A percentile compares a stretch with the other conserved stretches of the same genome.
These are phyloP conservation scores for Tolypocladium cylindrosporum DNA, from an alignment of 2,329 filamentous ascomycete genomes.

Conservation along the genomic window DNA sequence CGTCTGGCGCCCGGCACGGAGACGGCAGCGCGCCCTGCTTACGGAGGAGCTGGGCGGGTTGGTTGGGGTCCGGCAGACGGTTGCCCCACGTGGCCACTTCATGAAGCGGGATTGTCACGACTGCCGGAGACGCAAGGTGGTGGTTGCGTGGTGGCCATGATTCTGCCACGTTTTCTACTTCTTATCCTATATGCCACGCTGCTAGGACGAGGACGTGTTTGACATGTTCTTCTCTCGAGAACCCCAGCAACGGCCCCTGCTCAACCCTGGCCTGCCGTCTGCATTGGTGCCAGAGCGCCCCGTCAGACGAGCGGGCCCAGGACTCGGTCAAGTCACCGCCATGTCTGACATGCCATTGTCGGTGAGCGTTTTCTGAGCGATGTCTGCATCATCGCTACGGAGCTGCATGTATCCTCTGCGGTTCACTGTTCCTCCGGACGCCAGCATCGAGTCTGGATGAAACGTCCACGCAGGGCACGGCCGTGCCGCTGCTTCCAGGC, in stretches of 20 bases:
- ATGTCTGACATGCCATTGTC: not conserved
- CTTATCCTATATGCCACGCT: not conserved
- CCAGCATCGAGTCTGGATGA: not conserved
- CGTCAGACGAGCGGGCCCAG: not conserved
- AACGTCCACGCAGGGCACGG: not conserved
- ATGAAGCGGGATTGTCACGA: not conserved
- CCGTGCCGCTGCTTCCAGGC: not conserved
- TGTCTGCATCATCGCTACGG: not conserved
- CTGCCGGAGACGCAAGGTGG: not conserved
- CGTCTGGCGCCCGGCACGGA: not conserved
- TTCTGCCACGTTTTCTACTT: not conserved
- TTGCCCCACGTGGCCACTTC: not conserved
- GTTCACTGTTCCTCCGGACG: not conserved
- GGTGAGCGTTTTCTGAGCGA: not conserved
- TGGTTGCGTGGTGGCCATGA: not conserved
- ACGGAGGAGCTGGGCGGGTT: not conserved
- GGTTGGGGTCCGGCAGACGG: not conserved
- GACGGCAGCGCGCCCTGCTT: not conserved
- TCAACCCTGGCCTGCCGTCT: not conserved
- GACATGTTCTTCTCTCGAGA: not conserved
- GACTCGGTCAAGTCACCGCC: not conserved
- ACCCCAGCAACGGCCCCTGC: not conserved
- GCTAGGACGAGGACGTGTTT: no score
- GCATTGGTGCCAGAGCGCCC: not conserved
- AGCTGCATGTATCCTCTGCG: not conserved